Base-by-base conservation (phyloP, 345 rosid species). In the Populus nigra region DNA sequence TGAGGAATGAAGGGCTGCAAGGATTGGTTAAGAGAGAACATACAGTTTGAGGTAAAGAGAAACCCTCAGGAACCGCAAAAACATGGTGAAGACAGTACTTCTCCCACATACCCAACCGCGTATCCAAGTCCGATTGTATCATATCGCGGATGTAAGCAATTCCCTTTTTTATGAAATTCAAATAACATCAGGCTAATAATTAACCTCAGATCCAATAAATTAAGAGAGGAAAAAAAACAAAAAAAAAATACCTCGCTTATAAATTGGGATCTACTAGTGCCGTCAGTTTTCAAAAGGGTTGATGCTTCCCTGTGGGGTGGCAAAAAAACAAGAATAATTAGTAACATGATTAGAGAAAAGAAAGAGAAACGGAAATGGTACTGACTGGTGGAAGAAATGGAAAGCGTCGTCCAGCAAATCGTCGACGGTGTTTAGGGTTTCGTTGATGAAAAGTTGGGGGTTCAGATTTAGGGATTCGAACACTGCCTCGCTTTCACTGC, bases 391-490 rank as follows among this genome's bases (percentile, higher is more conserved):
- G 53, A 75, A 91, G 93, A 81, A 91, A 77, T 83, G 83, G 74
- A 93, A 90, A 15, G 97, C 94, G 59, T 87, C 91, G 73, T 86
- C 87, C 68, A 91, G 68, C 75, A 89, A 35, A 78, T 91, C 90
- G 55, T 91, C 91, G 77, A 91, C 87, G 62, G 89, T 76, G 85
- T 95, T 91, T 65, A 93, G 85, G 72, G 90, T 82, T 80, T 88
- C 93, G 79, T 92, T 93, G 87, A 92, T 80, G 90, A 95, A 91
- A 43, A 87, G 80, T 57, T 84, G 90, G 43, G 99, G 98, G 59
- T 92, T 88, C 7, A 95, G 80, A 66, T 89, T 85, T 77, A 92
- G 81, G 15, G 94, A 86, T 65, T 86, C 84, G 79, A 89, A 93
- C 11, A 90, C 76, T 16, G 83, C 89, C 29, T 89, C 89, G 79